Evolutionary conservation across 2,329 filamentous ascomycete genomes (phyloP).

Genomic region (Colletotrichum horii): DNA sequence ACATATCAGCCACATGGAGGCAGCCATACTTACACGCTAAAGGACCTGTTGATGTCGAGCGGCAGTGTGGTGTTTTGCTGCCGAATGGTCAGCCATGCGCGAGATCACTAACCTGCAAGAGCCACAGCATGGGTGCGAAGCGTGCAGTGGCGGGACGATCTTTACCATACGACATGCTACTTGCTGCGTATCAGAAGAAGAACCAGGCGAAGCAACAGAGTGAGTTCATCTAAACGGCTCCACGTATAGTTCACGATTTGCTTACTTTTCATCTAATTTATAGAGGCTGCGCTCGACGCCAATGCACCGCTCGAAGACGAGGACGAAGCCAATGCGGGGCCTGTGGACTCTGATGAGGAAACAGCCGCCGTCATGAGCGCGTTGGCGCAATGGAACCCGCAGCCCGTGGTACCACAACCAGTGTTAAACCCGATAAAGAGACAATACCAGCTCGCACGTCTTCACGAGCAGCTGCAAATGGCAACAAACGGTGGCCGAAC

Average conservation of each 20-base stretch:
- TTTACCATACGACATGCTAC: conserved; percentile 89
- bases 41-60: conserved; percentile 91
- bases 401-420: conserved; percentile 74
- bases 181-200: conserved; percentile 92
- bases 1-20: background rate
- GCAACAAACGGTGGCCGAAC: conserved; percentile 69
- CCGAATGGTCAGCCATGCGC: conserved; percentile 88
- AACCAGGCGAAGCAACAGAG: conserved; percentile 98
- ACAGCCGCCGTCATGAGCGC: conserved; percentile 87
- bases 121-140: conserved; percentile 94
- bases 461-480: conserved; percentile 70
- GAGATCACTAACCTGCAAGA: conserved; percentile 90
- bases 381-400: conserved; percentile 76
- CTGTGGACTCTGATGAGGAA: conserved; percentile 95
- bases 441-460: conserved; percentile 66
- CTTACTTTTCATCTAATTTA: background rate
- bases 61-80: conserved; percentile 87
- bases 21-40: background rate
- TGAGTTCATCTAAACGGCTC: conserved; percentile 49
- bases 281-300: conserved; percentile 92
- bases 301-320: conserved; percentile 90
- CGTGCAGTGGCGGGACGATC: conserved; percentile 85
- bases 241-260: background rate
- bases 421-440: conserved; percentile 66
- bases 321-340: conserved; percentile 77